Conservation (phyloP, 164 flowering plant genomes). For the Vitis cinerea region DNA sequence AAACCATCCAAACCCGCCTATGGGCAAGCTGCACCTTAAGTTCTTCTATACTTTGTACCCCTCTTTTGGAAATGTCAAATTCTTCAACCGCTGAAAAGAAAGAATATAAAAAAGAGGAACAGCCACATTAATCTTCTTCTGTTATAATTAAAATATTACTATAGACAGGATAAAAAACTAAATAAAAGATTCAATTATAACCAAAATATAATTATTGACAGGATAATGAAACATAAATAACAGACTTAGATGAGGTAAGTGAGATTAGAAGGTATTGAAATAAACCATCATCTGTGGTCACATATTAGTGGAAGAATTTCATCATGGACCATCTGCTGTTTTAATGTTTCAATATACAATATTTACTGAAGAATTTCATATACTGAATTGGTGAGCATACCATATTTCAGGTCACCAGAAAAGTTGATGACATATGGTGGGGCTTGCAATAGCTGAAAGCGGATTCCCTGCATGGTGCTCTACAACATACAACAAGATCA, state of each 20-base stretch:
- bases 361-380: not conserved
- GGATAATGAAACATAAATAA: not conserved
- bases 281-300: not conserved
- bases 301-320: too few species aligned
- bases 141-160: not conserved
- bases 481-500: slow-evolving; percentile 30
- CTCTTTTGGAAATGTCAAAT: slow-evolving; percentile 29
- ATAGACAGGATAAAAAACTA: too few species aligned
- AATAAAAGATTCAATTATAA: not conserved
- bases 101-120: slow-evolving; percentile 1
- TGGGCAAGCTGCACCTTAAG: slow-evolving; percentile 46
- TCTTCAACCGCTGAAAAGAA: slow-evolving; percentile 47
- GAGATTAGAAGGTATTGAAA: not conserved
- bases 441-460: slow-evolving; percentile 82
- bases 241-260: not conserved
- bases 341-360: not conserved
- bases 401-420: slow-evolving; percentile 88
- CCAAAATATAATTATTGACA: not conserved
- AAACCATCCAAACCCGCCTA: slow-evolving; percentile 88
- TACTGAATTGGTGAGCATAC: slow-evolving; percentile 34
- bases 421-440: slow-evolving; percentile 67
- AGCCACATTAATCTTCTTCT: not conserved
- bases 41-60: slow-evolving; percentile 32
- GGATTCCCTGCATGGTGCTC: slow-evolving; percentile 80
- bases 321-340: not conserved